Base-by-base conservation (phyloP, 2,329 filamentous ascomycete species). In the Fusarium azukiicola region DNA sequence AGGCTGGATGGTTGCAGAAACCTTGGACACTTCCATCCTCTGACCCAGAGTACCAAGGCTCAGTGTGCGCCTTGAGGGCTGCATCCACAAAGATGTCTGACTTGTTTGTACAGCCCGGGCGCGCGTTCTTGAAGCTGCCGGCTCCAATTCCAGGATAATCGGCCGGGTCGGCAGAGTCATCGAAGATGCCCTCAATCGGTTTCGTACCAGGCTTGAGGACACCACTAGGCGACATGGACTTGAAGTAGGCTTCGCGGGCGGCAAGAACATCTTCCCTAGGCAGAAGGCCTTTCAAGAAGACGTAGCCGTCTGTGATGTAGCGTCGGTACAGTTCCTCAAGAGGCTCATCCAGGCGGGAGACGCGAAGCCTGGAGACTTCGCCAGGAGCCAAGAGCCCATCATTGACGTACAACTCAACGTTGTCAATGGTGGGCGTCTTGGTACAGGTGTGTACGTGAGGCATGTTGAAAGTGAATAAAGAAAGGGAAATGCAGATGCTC, bases 241-340 rank as follows among this genome's bases (percentile, higher is more conserved):
- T 84, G 82, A 94, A 94, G 82, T 93, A 94, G 44, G 87, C 84
- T 71, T 89, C 85, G 3, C 92, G 89, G 13, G 90, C 89, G 47
- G 87, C 85, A 13, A 93, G 86, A 2, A 93, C 91, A 69, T 93
- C 91, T 5, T 86, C 83, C 5, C 89, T 89, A 0, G 92, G 92
- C 4, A 94, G 84, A 0, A 94, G 82, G 2, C 89, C 88, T 77
- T 93, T 93, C 4, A 94, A 71, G 70, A 92, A 91, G 40, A 94
- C 82, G 77, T 93, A 93, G 32, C 92, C 92, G 61, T 93, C 89
- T 8, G 32, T 54, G 10, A 44, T 32, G 69, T 81, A 83, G 3
- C 78, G 88, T 8, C 82, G 80, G n/a, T 87, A 87, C 3, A 93
- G 85, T 54, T 91, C 89, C 49, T 90, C 87, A 13, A 92, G 73